Evolutionary conservation across 768 basidiomycete genomes (phyloP).

Genomic region (Cubamyces lactineus): DNA sequence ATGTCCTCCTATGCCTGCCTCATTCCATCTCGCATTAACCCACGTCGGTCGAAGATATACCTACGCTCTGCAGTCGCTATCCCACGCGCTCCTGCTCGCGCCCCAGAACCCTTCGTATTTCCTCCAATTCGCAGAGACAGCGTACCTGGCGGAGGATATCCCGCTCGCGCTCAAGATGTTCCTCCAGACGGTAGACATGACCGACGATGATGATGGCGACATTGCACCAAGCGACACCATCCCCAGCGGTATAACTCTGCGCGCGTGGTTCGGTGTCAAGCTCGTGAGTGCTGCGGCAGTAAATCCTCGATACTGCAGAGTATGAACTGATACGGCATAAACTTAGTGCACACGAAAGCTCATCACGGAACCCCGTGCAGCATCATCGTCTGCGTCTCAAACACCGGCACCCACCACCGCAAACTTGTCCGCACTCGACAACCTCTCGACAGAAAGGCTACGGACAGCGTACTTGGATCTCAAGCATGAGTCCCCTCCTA

Average conservation of each 20-base stretch:
- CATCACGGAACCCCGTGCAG: conserved; percentile 42
- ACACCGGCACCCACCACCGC: conserved; percentile 54
- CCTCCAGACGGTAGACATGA: conserved; percentile 80
- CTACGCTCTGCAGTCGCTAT: conserved; percentile 70
- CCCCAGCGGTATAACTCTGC: conserved; percentile 55
- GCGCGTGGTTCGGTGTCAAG: conserved; percentile 87
- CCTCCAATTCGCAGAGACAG: conserved; percentile 87
- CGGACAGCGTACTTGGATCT: conserved; percentile 54
- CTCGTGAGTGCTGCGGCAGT: conserved; percentile 51
- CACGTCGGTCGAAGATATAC: conserved; percentile 58
- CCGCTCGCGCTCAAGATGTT: conserved; percentile 80
- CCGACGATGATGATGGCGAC: conserved; percentile 59
- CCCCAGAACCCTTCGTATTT: conserved; percentile 87
- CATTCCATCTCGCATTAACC: not conserved
- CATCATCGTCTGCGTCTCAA: conserved; percentile 55
- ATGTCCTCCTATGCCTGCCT: conserved; percentile 32
- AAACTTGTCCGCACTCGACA: conserved; percentile 61
- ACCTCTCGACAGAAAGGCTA: conserved; percentile 73
- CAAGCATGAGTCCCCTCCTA: conserved; percentile 32
- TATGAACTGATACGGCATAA: not conserved
- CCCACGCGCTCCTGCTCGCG: conserved; percentile 79
- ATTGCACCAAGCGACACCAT: conserved; percentile 52
- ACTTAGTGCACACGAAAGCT: conserved; percentile 64
- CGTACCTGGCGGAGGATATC: conserved; percentile 77
- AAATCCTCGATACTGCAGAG: not conserved